A percentile compares a stretch with the other conserved stretches of the same genome.
These are phyloP conservation scores for Colletotrichum tofieldiae DNA, from an alignment of 2,329 filamentous ascomycete species.

Conservation along the genomic window DNA sequence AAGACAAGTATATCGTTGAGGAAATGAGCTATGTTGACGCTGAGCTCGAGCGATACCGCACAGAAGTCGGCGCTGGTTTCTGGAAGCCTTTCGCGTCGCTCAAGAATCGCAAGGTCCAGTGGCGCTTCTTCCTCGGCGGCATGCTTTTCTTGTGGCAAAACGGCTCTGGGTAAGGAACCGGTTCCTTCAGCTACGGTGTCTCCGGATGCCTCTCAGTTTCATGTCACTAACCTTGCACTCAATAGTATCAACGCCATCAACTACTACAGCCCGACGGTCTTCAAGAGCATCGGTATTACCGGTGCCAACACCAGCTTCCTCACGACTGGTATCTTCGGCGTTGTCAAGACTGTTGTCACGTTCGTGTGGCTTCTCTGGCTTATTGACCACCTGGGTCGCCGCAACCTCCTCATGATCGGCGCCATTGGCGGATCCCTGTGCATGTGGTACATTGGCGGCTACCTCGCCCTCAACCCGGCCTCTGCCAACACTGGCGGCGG, in stretches of 20 bases:
- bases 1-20: slow-evolving; percentile 79
- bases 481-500: slow-evolving; percentile 48
- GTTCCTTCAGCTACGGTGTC: not conserved
- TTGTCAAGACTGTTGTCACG: slow-evolving; percentile 80
- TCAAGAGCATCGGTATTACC: slow-evolving; percentile 67
- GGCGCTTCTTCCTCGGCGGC: slow-evolving; percentile 81
- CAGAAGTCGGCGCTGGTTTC: slow-evolving; percentile 78
- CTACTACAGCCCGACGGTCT: slow-evolving; percentile 81
- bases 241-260: slow-evolving; percentile 84
- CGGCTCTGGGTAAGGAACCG: slow-evolving; percentile 58
- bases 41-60: slow-evolving; percentile 76
- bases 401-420: slow-evolving; percentile 76
- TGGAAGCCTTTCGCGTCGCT: slow-evolving; percentile 79
- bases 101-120: slow-evolving; percentile 72
- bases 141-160: slow-evolving; percentile 88
- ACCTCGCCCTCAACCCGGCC: slow-evolving; percentile 62
- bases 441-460: slow-evolving; percentile 74
- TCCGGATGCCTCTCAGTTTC: slow-evolving; percentile 4
- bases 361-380: slow-evolving; percentile 79
- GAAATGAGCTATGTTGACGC: slow-evolving; percentile 80
- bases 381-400: slow-evolving; percentile 72
- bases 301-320: slow-evolving; percentile 63
- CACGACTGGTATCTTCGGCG: slow-evolving; percentile 83
- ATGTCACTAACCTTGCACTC: slow-evolving; percentile 29
- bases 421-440: slow-evolving; percentile 69